Evolutionary conservation across 129 eudicot species (phyloP), one percentile per base, ranked within the genome.

Genomic region (Centaurea solstitialis): DNA sequence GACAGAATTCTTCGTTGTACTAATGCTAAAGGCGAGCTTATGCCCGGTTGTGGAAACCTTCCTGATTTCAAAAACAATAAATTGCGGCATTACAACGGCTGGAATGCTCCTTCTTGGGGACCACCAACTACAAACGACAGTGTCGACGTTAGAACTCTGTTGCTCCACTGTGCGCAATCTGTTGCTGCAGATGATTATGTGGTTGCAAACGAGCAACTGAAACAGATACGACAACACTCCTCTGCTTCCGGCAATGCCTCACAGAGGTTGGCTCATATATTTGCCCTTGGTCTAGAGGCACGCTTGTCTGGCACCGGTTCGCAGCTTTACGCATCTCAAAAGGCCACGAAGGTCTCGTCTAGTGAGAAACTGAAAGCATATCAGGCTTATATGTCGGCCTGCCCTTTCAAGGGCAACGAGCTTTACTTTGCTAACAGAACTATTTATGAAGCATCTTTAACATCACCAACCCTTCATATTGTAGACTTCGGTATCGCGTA

Each of bases 261-360:
- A 53, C 90, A 93, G 61, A 85, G 97, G 84, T 39, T 93, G 85
- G 95, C 92, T 6, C 74, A 81, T 73, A 75, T 88, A 9, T 90
- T 93, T 65, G 87, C 90, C 7, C 53, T 79, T 69, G 93, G 92
- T 28, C 86, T 93, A 38, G 93, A 93, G 80, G 93, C 97, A 33
- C 97, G 97, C 72, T 76, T 93, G 70, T 81, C 91, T 70, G 95
- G 97, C 59, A 93, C 91, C 4, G 97, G 97, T 3, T 83, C 87
- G 5, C 87, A 90, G 73, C 73, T 86, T 15, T 90, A 88, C 67
- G 87, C 93, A 41, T 79, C 93, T 79, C 84, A 83, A 57, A 76
- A 85, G 12, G 57, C 84, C 23, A 76, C 72, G 26, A 84, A 73
- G 47, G 81, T 93, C 45, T 81, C 93, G 18, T 90, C 93, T 53